These are phyloP conservation scores for Carpinus viminea DNA, from an alignment of 306 rosid species.

Conservation along the genomic window DNA sequence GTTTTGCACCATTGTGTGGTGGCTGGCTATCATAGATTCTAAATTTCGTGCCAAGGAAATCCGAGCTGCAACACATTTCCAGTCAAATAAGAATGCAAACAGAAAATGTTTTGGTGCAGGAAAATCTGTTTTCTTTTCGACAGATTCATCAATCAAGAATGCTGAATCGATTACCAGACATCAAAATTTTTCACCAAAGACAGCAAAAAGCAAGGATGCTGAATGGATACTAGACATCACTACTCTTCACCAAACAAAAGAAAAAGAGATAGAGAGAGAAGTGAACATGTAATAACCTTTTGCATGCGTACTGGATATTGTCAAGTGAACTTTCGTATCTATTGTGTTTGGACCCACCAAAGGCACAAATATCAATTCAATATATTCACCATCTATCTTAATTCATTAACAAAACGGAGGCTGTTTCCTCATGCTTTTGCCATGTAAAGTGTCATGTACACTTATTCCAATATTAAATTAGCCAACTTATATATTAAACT, in stretches of 20 bases:
- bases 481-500: not conserved
- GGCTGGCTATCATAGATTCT: slow-evolving; percentile 89
- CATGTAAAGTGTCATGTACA: not conserved
- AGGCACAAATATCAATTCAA: not conserved
- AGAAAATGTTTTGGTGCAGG: slow-evolving; percentile 1
- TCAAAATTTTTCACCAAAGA: too few species aligned
- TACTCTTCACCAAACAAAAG: too few species aligned
- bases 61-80: slow-evolving; percentile 68
- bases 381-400: not conserved
- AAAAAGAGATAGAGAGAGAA: too few species aligned
- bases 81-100: slow-evolving; percentile 10
- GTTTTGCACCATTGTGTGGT: slow-evolving; percentile 92
- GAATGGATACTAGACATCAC: too few species aligned
- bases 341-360: not conserved
- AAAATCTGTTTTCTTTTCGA: slow-evolving; percentile 6
- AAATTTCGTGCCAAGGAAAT: slow-evolving; percentile 94
- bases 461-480: not conserved
- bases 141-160: not conserved
- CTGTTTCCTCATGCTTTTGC: not conserved
- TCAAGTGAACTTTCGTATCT: not conserved
- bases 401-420: not conserved
- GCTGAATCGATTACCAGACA: not conserved
- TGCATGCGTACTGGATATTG: not conserved
- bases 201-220: too few species aligned
- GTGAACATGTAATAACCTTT: too few species aligned